These are phyloP conservation scores for Aureobasidium melanogenum DNA, from an alignment of 2,329 filamentous ascomycete genomes.

Conservation along the genomic window DNA sequence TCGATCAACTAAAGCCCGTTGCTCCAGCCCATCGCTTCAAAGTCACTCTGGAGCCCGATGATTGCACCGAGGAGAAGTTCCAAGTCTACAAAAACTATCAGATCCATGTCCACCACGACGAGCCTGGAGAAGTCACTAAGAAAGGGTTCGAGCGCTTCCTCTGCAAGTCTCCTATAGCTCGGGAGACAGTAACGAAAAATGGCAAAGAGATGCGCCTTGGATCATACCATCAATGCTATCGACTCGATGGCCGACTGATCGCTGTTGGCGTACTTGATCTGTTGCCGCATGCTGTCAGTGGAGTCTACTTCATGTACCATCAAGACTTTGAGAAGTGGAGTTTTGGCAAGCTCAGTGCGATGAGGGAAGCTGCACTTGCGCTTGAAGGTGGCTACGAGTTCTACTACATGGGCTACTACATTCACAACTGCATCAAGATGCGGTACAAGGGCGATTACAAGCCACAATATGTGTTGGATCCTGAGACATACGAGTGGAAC, in stretches of 20 bases:
- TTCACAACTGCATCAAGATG: constrained; percentile 76
- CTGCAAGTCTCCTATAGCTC: constrained; percentile 58
- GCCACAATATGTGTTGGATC: constrained; percentile 66
- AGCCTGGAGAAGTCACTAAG: constrained; percentile 48
- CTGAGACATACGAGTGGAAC: constrained; percentile 33
- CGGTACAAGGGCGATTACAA: constrained; percentile 73
- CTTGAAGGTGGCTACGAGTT: constrained; percentile 60
- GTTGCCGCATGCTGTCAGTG: constrained; percentile 66
- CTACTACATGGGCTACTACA: constrained; percentile 82
- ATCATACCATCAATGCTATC: constrained; percentile 75
- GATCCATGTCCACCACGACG: constrained; percentile 60
- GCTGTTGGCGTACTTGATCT: constrained; percentile 71
- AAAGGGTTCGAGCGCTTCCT: constrained; percentile 62
- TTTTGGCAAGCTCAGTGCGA: constrained; percentile 67
- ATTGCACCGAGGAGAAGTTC: constrained; percentile 69
- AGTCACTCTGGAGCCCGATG: constrained; percentile 61
- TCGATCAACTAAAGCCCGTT: constrained; percentile 38
- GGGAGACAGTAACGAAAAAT: constrained; percentile 37
- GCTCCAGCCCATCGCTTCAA: constrained; percentile 57
- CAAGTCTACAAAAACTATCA: constrained; percentile 68
- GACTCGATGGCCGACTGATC: constrained; percentile 65
- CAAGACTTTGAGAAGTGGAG: constrained; percentile 60
- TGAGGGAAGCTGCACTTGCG: constrained; percentile 64
- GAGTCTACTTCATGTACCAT: constrained; percentile 77
- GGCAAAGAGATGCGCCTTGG: constrained; percentile 52